phyloP scores from a whole-genome alignment of 1,284 basidiomycete genomes.

The Tremellales sp. region DNA sequence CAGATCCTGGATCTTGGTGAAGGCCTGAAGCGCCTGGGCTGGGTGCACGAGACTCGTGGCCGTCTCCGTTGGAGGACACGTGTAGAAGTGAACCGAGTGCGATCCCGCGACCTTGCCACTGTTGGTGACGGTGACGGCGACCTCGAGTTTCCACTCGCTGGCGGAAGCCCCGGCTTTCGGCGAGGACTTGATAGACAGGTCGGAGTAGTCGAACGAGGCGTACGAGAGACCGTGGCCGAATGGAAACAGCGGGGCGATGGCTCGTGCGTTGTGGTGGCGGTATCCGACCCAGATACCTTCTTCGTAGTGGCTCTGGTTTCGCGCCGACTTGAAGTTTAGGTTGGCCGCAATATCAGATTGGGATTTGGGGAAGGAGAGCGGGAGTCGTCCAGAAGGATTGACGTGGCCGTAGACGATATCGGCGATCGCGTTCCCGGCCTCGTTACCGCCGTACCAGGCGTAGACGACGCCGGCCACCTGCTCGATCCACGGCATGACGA shows the following conservation, averaged over 20 bases:
- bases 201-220: constrained; percentile 52
- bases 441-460: constrained; percentile 60
- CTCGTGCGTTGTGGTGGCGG: constrained; percentile 34
- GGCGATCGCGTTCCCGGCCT: constrained; percentile 55
- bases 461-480: constrained; percentile 53
- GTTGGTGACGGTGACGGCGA: constrained; percentile 27
- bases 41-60: constrained; percentile 13
- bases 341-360: constrained; percentile 20
- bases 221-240: constrained; percentile 57
- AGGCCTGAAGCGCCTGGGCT: constrained; percentile 38
- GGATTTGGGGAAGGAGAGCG: constrained; percentile 52
- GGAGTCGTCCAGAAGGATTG: constrained; percentile 56
- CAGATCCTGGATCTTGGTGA: constrained; percentile 41
- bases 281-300: constrained; percentile 21
- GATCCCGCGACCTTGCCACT: constrained; percentile 28
- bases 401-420: constrained; percentile 57
- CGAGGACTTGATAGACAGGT: constrained; percentile 34
- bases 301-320: constrained; percentile 5
- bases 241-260: constrained; percentile 52
- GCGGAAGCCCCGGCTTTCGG: background rate
- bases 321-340: constrained; percentile 9
- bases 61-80: constrained; percentile 47
- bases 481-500: constrained; percentile 56
- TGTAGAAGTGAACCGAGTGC: constrained; percentile 52
- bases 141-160: background rate